Conservation (phyloP, 225 moss, liverwort and hornwort genomes). For the Pseudisothecium myosuroides region DNA sequence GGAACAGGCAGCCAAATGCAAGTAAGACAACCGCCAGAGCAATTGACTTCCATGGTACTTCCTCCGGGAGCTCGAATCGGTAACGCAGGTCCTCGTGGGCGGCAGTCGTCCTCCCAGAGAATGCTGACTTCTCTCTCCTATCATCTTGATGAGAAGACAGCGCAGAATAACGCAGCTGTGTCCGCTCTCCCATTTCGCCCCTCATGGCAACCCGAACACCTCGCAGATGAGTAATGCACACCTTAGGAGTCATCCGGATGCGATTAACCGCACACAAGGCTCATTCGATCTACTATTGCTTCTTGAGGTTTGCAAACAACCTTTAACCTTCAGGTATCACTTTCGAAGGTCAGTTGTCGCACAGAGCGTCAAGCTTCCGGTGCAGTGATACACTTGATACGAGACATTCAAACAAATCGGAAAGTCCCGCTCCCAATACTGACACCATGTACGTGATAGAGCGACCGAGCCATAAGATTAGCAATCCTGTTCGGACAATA, state of each 20-base stretch:
- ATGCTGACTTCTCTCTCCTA: constrained; percentile 1
- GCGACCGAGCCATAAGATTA: neutral
- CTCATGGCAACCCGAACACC: constrained; percentile 9
- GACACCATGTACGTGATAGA: neutral
- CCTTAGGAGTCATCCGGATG: neutral
- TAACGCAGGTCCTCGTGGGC: constrained; percentile 58
- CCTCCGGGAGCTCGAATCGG: constrained; percentile 54
- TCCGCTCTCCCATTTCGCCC: constrained; percentile 38
- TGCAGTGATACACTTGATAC: neutral
- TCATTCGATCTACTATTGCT: neutral
- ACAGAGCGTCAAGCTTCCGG: neutral
- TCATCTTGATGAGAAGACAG: constrained; percentile 42
- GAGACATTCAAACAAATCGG: neutral
- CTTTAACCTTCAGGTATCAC: neutral
- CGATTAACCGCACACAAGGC: neutral
- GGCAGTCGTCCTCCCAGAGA: constrained; percentile 7
- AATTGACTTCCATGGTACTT: constrained; percentile 85
- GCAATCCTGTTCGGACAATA: neutral
- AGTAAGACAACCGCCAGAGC: constrained; percentile 61
- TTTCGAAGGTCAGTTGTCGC: neutral
- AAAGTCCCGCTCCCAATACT: neutral
- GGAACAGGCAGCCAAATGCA: constrained; percentile 60
- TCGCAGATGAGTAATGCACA: neutral
- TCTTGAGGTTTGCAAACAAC: neutral
- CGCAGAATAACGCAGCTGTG: constrained; percentile 54